Conservation (phyloP, 768 basidiomycete genomes). For the Chalciporus pseudorubinellus region DNA sequence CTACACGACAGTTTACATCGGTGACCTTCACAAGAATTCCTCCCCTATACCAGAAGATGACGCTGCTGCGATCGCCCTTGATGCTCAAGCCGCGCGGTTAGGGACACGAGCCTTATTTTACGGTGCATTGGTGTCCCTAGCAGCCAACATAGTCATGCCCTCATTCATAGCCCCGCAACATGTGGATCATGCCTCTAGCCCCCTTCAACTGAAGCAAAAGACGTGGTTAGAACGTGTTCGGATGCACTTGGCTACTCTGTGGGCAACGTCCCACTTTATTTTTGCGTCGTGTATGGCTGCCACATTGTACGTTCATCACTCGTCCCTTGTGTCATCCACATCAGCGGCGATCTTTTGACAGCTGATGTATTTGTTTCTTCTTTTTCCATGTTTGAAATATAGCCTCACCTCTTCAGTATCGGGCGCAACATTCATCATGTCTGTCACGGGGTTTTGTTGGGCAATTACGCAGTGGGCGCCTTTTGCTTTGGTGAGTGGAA, state of each 20-base stretch:
- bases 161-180: constrained; percentile 44
- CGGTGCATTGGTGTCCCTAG: constrained; percentile 66
- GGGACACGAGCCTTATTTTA: constrained; percentile 84
- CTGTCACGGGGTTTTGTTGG: constrained; percentile 87
- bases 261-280: constrained; percentile 74
- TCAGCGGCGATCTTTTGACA: constrained; percentile 12
- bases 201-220: constrained; percentile 17
- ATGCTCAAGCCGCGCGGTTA: constrained; percentile 73
- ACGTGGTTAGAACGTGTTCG: constrained; percentile 44
- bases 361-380: constrained; percentile 10
- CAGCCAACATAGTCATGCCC: constrained; percentile 69
- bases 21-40: constrained; percentile 73
- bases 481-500: constrained; percentile 69
- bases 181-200: constrained; percentile 10
- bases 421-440: constrained; percentile 73
- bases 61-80: constrained; percentile 37
- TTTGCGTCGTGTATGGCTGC: constrained; percentile 77
- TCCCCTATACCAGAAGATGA: constrained; percentile 33
- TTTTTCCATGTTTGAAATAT: constrained; percentile 9
- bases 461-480: constrained; percentile 92
- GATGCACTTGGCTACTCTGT: constrained; percentile 65
- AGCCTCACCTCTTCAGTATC: constrained; percentile 71
- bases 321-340: constrained; percentile 4
- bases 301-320: constrained; percentile 64
- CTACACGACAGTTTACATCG: constrained; percentile 84